phyloP scores from a whole-genome alignment of 805 yeast species.

The Geotrichum ghanense region DNA sequence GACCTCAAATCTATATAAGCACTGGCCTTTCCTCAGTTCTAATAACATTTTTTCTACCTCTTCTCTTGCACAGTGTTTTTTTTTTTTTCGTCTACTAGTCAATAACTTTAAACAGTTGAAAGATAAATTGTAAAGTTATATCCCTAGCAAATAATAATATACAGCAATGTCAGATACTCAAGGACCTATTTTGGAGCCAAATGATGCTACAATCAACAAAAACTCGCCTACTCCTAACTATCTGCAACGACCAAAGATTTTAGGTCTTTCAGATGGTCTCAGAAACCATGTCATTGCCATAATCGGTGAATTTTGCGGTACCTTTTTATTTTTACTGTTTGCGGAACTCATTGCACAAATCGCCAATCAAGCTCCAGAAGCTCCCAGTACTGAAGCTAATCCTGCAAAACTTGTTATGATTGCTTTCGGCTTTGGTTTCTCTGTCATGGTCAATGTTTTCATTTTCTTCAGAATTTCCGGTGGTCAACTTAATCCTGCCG shows the following conservation, averaged over 20 bases:
- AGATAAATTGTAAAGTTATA: no score
- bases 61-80: no score
- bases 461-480: conserved; percentile 69
- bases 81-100: no score
- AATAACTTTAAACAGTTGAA: no score
- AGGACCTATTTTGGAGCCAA: not conserved
- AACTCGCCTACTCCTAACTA: not conserved
- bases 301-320: conserved; percentile 76
- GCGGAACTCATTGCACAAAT: conserved; percentile 76
- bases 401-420: conserved; percentile 70
- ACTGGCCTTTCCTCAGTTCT: no score
- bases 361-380: conserved; percentile 49
- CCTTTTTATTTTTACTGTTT: conserved; percentile 71
- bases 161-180: not conserved
- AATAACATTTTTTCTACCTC: no score
- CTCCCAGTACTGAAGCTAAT: conserved; percentile 34
- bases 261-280: conserved; percentile 32
- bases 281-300: conserved; percentile 60
- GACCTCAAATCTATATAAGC: no score
- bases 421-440: conserved; percentile 76
- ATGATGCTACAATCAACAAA: not conserved
- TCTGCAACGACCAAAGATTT: not conserved
- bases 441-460: conserved; percentile 64
- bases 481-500: conserved; percentile 87
- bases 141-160: no score